phyloP scores from a whole-genome alignment of 1,139 yeast species.

The Entelexis sorbosivorans region DNA sequence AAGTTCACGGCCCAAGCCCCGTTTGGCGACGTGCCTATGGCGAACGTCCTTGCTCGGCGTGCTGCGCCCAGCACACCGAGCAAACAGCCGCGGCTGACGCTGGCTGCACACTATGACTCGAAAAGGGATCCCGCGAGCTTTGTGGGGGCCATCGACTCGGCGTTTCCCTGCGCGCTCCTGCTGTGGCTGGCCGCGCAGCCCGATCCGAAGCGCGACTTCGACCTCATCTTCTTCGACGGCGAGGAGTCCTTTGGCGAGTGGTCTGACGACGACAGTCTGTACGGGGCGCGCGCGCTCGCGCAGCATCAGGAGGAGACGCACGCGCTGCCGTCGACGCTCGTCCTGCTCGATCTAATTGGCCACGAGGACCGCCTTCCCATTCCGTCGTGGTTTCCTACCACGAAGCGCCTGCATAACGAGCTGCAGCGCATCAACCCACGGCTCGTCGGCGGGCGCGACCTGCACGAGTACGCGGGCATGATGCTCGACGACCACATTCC shows the following conservation, averaged over 20 bases:
- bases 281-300: constrained; percentile 46
- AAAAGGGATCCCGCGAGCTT: constrained; percentile 42
- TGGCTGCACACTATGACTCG: constrained; percentile 48
- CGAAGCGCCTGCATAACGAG: constrained; percentile 34
- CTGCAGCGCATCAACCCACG: constrained; percentile 26
- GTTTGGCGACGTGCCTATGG: constrained; percentile 33
- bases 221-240: constrained; percentile 47
- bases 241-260: constrained; percentile 46
- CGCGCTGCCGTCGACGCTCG: constrained; percentile 27
- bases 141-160: constrained; percentile 49
- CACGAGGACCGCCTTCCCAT: constrained; percentile 28
- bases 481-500: constrained; percentile 49
- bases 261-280: constrained; percentile 42
- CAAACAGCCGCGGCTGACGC: constrained; percentile 3
- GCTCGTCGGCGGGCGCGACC: constrained; percentile 17
- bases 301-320: constrained; percentile 14
- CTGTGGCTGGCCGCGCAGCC: constrained; percentile 36
- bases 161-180: constrained; percentile 45
- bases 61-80: constrained; percentile 17
- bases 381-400: constrained; percentile 38
- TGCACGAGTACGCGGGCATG: constrained; percentile 26
- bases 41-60: constrained; percentile 33
- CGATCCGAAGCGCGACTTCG: constrained; percentile 33
- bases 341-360: constrained; percentile 44
- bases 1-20: constrained; percentile 35